Conservation (phyloP, 495 filamentous ascomycete genomes). For the Penicillium lagena region DNA sequence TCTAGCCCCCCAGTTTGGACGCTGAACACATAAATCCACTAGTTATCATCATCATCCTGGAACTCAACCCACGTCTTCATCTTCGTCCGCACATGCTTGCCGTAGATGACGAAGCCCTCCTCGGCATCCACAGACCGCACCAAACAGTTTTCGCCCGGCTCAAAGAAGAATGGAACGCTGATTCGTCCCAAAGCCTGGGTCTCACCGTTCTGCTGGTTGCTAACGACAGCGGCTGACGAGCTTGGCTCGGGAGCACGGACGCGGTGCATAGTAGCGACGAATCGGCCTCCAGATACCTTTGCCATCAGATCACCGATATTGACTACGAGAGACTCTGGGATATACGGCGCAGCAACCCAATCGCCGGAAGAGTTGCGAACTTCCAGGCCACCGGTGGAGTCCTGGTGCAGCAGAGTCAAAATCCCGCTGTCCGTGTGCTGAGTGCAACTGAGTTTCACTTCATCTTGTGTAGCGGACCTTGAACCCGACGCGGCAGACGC, state of each 20-base stretch:
- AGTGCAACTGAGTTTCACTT: conserved; percentile 35
- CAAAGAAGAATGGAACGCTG: conserved; percentile 45
- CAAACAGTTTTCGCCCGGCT: conserved; percentile 36
- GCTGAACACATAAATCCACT: background rate
- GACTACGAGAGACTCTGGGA: conserved; percentile 38
- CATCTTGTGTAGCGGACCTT: background rate
- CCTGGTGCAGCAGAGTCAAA: conserved; percentile 38
- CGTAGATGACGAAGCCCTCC: conserved; percentile 30
- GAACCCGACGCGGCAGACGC: conserved; percentile 3
- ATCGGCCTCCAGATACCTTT: conserved; percentile 37
- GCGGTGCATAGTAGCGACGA: conserved; percentile 43
- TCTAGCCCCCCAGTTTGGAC: background rate
- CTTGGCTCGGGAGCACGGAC: conserved; percentile 22
- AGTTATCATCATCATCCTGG: conserved; percentile 6
- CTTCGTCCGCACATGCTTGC: conserved; percentile 38
- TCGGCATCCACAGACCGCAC: conserved; percentile 28
- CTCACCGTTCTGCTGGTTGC: background rate
- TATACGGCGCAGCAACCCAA: conserved; percentile 40
- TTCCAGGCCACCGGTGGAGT: conserved; percentile 35
- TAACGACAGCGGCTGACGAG: background rate
- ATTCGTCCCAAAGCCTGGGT: conserved; percentile 25
- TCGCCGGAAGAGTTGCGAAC: conserved; percentile 30
- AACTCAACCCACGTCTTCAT: conserved; percentile 44
- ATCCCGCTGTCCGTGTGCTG: conserved; percentile 41
- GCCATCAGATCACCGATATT: conserved; percentile 48